Evolutionary conservation across 306 rosid species (phyloP), one percentile per base, ranked within the genome.

Genomic region (Castanea crenata): DNA sequence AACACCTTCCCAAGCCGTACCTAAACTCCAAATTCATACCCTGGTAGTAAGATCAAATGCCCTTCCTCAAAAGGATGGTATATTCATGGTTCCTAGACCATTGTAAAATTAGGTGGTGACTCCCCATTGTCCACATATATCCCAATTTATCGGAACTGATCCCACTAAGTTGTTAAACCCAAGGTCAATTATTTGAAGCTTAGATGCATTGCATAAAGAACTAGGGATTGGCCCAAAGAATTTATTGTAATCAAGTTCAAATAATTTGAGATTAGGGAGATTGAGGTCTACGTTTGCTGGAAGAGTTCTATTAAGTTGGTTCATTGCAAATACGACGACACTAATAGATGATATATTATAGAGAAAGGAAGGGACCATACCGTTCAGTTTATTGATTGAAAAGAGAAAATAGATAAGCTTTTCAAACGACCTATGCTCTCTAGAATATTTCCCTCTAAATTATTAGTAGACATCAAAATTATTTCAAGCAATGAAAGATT

Each of bases 391-490:
- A 76, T 85, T 85, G 15, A 2, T 0, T 1, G 46, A 2, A 71
- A 0, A 11, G 9, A 0, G 2, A 85, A 25, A 18, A 0, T 0
- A 1, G 6, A 4, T 6, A 70, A 55, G 23, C 34, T 55, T 71
- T 55, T 35, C 64, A 75, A 20, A 14, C 2, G 41, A 6, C 79
- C 75, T 9, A 80, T 25, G 9, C 55, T 57, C 4, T 41, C 20
- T 2, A 83, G 83, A n/a, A 80, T 49, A 5, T 19, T 51, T 8
- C 84, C 87, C 7, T 5, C 62, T 34, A 84, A 63, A 1, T 75
- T 32, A 10, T 81, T 78, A 11, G 3, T 0, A 0, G 2, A 1
- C 0, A n/a, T 0, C 0, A 2, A 21, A 78, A 62, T 54, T 0
- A 1, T 0, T 0, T 5, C 0, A 0, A 78, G 67, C 1, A 63